Base-by-base conservation (phyloP, 257 asterid species). In the Anisodus tanguticus region DNA sequence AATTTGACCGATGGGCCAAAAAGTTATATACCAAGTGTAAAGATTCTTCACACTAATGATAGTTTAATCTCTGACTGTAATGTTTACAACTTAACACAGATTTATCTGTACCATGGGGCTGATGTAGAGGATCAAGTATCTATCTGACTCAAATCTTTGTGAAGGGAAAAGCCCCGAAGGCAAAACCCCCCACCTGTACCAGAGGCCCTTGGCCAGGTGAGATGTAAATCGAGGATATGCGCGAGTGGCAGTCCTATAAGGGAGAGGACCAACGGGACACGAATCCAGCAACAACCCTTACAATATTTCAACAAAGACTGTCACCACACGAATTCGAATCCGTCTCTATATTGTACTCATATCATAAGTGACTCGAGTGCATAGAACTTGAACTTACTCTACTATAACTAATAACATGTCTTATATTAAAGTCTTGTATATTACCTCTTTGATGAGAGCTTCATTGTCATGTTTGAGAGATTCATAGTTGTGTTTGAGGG, bases 371-470 rank as follows among this genome's bases (percentile, higher is more conserved):
- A n/a, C 66, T 17, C 17, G 31, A 59, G 41, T 26, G 41, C 22
- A 63, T 41, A 67, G 74, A 39, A 16, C 54, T 8, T 43, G 39
- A 69, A 39, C 15, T 43, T 43, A 6, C 41, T 71, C 0, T 2
- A 6, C 39, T 47, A 74, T 22, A 69, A 68, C 13, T 15, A 69
- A 6, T 19, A 69, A 69, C 31, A 35, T 16, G 54, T 31, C 15
- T 39, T 39, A 41, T 4, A 69, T 68, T 67, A 67, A 35, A 37
- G 5, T 6, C 26, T 41, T n/a, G 45, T 83, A 1, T 8, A 13
- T 55, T 70, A 94, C 98, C 97, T 95, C 91, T 83, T 90, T 88
- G 69, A 87, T 85, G 17, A 95, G 89, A 70, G 94, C 83, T 71
- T 94, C 92, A 85, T 95, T 95, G 77, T 92, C 97, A 84, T 82